phyloP scores from a whole-genome alignment of 73 alveolate genomes.

The Loxodes magnus region DNA sequence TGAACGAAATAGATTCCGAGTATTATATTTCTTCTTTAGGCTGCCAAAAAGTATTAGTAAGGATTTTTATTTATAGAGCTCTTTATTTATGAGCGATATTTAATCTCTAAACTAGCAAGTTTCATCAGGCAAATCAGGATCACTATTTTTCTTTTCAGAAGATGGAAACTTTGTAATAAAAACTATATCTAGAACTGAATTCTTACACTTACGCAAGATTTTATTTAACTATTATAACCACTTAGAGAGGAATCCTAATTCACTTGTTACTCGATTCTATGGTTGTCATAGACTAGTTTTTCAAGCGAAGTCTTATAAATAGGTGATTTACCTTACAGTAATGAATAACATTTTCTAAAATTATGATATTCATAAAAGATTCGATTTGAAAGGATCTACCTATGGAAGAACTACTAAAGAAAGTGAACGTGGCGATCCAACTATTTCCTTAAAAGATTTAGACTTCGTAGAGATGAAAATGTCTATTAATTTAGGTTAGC shows the following conservation, averaged over 20 bases:
- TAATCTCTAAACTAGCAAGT: constrained; percentile 19
- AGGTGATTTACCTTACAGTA: constrained; percentile 38
- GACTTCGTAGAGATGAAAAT: constrained; percentile 54
- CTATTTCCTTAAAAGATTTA: constrained; percentile 75
- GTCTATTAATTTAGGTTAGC: constrained; percentile 38
- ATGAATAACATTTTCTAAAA: constrained; percentile 87
- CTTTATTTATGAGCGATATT: constrained; percentile 32
- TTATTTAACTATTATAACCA: constrained; percentile 65
- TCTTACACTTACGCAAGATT: constrained; percentile 61
- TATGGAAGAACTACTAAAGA: constrained; percentile 39
- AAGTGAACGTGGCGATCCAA: constrained; percentile 36
- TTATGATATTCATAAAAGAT: constrained; percentile 53
- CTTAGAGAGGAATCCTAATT: constrained; percentile 68
- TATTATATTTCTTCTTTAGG: constrained; percentile 31
- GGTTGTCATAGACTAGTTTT: constrained; percentile 58
- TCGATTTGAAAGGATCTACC: constrained; percentile 61
- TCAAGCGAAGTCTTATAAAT: constrained; percentile 1
- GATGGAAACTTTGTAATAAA: constrained; percentile 92
- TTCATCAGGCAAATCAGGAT: constrained; percentile 92
- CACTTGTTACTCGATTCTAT: constrained; percentile 47
- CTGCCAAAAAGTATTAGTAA: too few relatives aligned
- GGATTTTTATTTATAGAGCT: too few relatives aligned
- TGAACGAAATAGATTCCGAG: constrained; percentile 39
- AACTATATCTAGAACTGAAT: constrained; percentile 78
- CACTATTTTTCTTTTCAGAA: constrained; percentile 93